These are phyloP conservation scores for Darksidea phi DNA, from an alignment of 495 filamentous ascomycete species.

Conservation along the genomic window DNA sequence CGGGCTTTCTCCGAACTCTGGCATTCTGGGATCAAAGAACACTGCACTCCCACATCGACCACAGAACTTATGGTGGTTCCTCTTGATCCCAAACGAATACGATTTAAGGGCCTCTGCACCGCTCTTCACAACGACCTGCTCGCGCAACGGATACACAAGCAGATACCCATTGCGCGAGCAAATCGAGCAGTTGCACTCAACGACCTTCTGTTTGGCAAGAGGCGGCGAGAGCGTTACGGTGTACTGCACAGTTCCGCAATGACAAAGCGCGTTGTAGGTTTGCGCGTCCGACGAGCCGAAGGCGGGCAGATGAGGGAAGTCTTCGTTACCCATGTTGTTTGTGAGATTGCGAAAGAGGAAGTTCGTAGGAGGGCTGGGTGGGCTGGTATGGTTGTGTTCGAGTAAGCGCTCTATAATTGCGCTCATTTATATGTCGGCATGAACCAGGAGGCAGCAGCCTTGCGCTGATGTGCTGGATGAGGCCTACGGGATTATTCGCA, in stretches of 20 bases:
- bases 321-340: slow-evolving; percentile 9
- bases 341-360: background rate
- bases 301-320: background rate
- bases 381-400: background rate
- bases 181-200: slow-evolving; percentile 48
- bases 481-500: no score
- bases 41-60: slow-evolving; percentile 23
- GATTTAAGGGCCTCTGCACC: slow-evolving; percentile 23
- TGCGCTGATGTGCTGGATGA: no score
- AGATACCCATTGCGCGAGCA: slow-evolving; percentile 48
- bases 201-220: slow-evolving; percentile 36
- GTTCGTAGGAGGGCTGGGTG: background rate
- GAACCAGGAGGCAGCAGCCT: no score
- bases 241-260: slow-evolving; percentile 39
- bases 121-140: slow-evolving; percentile 37
- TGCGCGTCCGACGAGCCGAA: slow-evolving; percentile 8
- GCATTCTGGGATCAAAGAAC: slow-evolving; percentile 26
- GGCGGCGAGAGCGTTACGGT: slow-evolving; percentile 39
- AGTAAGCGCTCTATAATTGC: background rate
- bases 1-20: slow-evolving; percentile 10
- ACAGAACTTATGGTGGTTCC: slow-evolving; percentile 25
- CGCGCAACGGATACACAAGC: slow-evolving; percentile 41
- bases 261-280: slow-evolving; percentile 36
- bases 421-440: no score
- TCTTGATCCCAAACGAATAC: slow-evolving; percentile 25